Evolutionary conservation across 169 alveolate species (phyloP).

Genomic region (Neospora caninum): DNA sequence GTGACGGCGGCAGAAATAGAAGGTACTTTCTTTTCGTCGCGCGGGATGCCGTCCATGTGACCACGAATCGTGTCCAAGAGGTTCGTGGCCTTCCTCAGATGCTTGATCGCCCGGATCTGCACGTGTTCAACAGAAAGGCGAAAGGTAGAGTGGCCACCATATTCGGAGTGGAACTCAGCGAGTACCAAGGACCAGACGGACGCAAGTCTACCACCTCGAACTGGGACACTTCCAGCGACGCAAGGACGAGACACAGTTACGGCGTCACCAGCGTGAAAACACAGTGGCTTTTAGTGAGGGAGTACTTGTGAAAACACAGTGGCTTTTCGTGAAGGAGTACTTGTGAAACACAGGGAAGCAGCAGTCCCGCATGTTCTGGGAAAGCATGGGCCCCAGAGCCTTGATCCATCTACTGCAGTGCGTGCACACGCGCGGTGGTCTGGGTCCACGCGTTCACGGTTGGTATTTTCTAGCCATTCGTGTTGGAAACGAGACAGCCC

Average conservation of each 20-base stretch:
- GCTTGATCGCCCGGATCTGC: neutral
- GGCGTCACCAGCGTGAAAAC: neutral
- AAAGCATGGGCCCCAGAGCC: no score
- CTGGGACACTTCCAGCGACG: neutral
- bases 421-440: no score
- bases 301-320: neutral
- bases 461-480: no score
- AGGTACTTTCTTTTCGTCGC: neutral
- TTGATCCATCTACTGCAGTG: no score
- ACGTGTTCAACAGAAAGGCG: neutral
- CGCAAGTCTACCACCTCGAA: neutral
- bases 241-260: neutral
- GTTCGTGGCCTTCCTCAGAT: slow-evolving; percentile 2
- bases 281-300: neutral
- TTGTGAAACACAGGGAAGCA: no score
- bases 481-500: no score
- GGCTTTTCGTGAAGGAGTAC: no score
- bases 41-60: slow-evolving; percentile 22
- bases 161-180: neutral
- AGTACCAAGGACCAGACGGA: neutral
- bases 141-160: neutral
- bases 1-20: neutral
- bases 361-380: no score
- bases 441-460: no score
- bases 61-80: neutral